A percentile compares a stretch with the other conserved stretches of the same genome.
These are phyloP conservation scores for Chlamydomonas eustigma DNA, from an alignment of 139 green algal species.

Conservation along the genomic window DNA sequence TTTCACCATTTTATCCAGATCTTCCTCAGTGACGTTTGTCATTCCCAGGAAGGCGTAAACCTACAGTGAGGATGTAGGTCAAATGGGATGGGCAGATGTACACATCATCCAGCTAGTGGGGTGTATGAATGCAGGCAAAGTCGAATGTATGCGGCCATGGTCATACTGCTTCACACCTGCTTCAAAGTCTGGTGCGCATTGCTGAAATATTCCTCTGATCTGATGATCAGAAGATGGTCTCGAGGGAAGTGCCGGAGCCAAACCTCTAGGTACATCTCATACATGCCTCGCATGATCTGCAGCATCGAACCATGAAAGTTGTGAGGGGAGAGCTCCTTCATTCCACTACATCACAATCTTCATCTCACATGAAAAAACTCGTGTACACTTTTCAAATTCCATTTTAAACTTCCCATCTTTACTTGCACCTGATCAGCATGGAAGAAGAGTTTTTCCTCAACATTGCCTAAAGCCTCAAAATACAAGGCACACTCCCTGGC, in stretches of 20 bases:
- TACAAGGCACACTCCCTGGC: conserved; percentile 26
- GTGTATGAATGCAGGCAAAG: not conserved
- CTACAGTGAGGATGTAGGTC: not conserved
- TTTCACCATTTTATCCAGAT: conserved; percentile 9
- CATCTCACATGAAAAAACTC: too few relatives aligned
- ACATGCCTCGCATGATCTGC: conserved; percentile 46
- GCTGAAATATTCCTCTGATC: conserved; percentile 27
- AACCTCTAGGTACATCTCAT: conserved; percentile 35
- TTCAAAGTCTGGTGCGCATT: not conserved
- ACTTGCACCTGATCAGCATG: conserved; percentile 41
- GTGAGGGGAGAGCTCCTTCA: too few relatives aligned
- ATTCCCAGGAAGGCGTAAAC: conserved; percentile 24
- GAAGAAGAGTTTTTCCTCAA: conserved; percentile 44
- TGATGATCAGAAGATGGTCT: conserved; percentile 21
- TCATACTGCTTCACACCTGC: not conserved
- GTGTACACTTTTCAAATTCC: too few relatives aligned
- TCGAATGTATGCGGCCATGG: not conserved
- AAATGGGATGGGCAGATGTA: not conserved
- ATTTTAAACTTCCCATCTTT: too few relatives aligned
- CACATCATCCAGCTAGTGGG: not conserved
- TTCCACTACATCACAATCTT: too few relatives aligned
- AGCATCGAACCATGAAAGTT: too few relatives aligned
- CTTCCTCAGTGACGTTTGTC: not conserved
- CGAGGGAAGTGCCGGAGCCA: conserved; percentile 39
- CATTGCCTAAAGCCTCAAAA: conserved; percentile 36